phyloP scores from a whole-genome alignment of 768 basidiomycete species.

The Tricholomella constricta region DNA sequence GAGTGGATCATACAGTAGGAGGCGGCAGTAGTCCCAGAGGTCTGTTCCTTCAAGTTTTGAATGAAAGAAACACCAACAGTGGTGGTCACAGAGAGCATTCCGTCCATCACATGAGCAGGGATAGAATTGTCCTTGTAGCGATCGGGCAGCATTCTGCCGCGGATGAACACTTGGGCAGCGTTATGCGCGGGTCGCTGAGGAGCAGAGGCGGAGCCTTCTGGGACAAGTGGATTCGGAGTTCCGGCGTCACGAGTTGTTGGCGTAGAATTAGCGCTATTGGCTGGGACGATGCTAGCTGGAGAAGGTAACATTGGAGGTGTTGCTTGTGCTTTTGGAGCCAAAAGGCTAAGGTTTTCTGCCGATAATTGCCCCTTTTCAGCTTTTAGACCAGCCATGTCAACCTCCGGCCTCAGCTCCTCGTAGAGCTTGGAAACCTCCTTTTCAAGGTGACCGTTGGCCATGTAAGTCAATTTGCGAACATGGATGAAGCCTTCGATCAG shows the following conservation, averaged over 20 bases:
- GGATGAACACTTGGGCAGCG: slow-evolving; percentile 35
- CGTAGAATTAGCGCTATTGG: slow-evolving; percentile 76
- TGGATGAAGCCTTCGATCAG: slow-evolving; percentile 82
- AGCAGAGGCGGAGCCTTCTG: slow-evolving; percentile 32
- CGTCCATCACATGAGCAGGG: slow-evolving; percentile 43
- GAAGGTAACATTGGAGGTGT: slow-evolving; percentile 82
- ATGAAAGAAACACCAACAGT: slow-evolving; percentile 46
- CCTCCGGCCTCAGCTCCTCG: slow-evolving; percentile 36
- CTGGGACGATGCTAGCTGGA: slow-evolving; percentile 66
- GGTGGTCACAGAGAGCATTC: slow-evolving; percentile 45
- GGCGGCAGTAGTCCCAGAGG: slow-evolving; percentile 39
- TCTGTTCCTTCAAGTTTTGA: slow-evolving; percentile 45
- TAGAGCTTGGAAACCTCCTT: slow-evolving; percentile 39
- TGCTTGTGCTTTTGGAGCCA: slow-evolving; percentile 39
- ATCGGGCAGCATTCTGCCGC: slow-evolving; percentile 40
- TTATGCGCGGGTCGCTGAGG: slow-evolving; percentile 31
- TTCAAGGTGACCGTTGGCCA: slow-evolving; percentile 37
- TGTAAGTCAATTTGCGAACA: slow-evolving; percentile 37
- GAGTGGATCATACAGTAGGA: slow-evolving; percentile 51
- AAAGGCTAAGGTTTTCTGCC: slow-evolving; percentile 26
- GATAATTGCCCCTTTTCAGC: slow-evolving; percentile 36
- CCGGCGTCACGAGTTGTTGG: slow-evolving; percentile 62
- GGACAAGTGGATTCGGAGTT: slow-evolving; percentile 49
- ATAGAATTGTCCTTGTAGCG: slow-evolving; percentile 40
- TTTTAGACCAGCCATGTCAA: slow-evolving; percentile 42